These are phyloP conservation scores for Holtermannia corniformis DNA, from an alignment of 768 basidiomycete genomes.

Conservation along the genomic window DNA sequence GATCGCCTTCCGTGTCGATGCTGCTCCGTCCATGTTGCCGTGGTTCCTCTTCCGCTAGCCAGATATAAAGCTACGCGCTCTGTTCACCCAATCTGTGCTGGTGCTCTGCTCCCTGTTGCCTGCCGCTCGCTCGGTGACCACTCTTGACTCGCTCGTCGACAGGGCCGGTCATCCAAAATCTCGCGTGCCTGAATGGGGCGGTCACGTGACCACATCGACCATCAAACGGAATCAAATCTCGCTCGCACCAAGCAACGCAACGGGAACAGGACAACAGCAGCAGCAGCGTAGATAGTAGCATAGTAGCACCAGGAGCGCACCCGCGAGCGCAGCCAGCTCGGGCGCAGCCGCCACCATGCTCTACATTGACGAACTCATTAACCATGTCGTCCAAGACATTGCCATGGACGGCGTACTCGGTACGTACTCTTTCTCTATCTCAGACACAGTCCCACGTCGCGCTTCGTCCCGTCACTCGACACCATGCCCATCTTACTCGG, in stretches of 20 bases:
- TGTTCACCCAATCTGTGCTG: too few relatives aligned
- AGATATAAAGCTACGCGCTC: too few relatives aligned
- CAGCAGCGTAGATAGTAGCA: not conserved
- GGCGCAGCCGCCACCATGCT: not conserved
- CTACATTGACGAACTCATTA: not conserved
- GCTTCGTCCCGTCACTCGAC: too few relatives aligned
- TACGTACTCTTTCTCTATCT: too few relatives aligned
- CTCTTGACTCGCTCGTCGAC: not conserved
- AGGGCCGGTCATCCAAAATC: not conserved
- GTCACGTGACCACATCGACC: not conserved
- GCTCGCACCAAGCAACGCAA: not conserved
- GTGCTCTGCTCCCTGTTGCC: too few relatives aligned
- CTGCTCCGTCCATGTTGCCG: conserved; percentile 18
- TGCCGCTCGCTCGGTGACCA: not conserved
- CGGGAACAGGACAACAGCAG: not conserved
- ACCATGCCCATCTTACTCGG: too few relatives aligned
- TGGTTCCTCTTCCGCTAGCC: too few relatives aligned
- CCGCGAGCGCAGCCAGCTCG: not conserved
- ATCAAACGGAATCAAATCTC: not conserved
- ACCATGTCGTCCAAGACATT: conserved; percentile 9
- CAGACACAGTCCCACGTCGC: too few relatives aligned
- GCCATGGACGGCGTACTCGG: conserved; percentile 28
- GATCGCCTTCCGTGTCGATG: conserved; percentile 13
- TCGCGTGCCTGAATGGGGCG: not conserved
- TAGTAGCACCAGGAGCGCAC: not conserved